Evolutionary conservation across 495 filamentous ascomycete genomes (phyloP).

Genomic region (Annulohypoxylon maeteangense): DNA sequence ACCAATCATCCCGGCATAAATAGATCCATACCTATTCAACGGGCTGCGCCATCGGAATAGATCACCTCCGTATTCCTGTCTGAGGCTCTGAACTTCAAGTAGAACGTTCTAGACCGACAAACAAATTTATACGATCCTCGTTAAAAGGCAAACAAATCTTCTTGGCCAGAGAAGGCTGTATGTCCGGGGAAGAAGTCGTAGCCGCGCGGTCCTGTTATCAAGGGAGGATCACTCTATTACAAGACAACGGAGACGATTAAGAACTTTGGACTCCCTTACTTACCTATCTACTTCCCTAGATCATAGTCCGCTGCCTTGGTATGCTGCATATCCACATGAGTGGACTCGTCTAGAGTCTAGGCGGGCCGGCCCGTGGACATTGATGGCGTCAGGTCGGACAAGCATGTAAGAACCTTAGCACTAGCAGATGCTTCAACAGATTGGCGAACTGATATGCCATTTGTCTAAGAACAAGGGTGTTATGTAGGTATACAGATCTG

Average conservation of each 20-base stretch:
- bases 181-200: not conserved
- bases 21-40: not conserved
- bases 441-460: constrained; percentile 18
- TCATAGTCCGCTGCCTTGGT: not conserved
- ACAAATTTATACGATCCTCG: not conserved
- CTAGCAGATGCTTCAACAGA: not conserved
- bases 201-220: not conserved
- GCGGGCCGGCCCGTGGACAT: not conserved
- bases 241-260: not conserved
- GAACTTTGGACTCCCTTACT: not conserved
- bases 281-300: not conserved
- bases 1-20: not conserved
- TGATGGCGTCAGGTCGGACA: not conserved
- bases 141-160: constrained; percentile 7
- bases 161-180: not conserved
- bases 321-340: not conserved
- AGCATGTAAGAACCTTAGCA: not conserved
- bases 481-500: constrained; percentile 28
- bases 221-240: not conserved
- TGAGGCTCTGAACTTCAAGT: not conserved
- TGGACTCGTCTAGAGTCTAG: not conserved
- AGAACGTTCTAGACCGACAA: not conserved
- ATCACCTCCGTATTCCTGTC: constrained; percentile 8
- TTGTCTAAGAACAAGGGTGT: constrained; percentile 8
- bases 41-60: constrained; percentile 15